phyloP scores from a whole-genome alignment of 345 rosid genomes.

The Acer saccharum region DNA sequence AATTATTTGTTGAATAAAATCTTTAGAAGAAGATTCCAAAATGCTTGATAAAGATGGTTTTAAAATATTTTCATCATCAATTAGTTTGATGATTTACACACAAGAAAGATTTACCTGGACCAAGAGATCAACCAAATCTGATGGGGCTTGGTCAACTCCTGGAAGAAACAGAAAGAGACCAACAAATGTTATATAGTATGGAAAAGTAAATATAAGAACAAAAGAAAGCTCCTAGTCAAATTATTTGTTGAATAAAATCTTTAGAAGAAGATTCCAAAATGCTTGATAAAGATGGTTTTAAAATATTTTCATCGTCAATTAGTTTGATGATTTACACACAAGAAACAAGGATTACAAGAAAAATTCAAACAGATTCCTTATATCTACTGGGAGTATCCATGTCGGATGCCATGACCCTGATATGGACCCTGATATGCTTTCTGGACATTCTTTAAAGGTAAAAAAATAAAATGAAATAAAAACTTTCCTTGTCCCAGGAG shows the following conservation, averaged over 20 bases:
- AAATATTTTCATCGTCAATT: not conserved
- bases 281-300: not conserved
- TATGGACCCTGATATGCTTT: not conserved
- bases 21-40: slow-evolving; percentile 1
- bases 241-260: not conserved
- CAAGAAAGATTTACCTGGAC: slow-evolving; percentile 45
- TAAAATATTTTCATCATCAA: not conserved
- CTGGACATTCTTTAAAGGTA: not conserved
- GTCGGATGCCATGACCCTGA: not conserved
- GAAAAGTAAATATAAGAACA: not conserved
- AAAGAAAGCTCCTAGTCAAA: not conserved
- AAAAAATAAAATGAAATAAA: not conserved
- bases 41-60: not conserved
- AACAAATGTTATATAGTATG: slow-evolving; percentile 16
- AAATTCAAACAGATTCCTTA: not conserved
- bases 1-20: not conserved
- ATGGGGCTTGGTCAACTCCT: slow-evolving; percentile 56
- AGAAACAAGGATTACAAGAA: not conserved
- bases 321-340: not conserved
- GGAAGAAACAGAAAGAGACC: slow-evolving; percentile 25
- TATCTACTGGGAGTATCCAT: not conserved
- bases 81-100: not conserved
- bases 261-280: not conserved
- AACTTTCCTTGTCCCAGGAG: not conserved
- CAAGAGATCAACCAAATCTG: slow-evolving; percentile 79